Percentiles rank a stretch among this genome's conserved stretches.
These are phyloP conservation scores for Colletotrichum paranaense DNA, from an alignment of 2,329 filamentous ascomycete genomes.

Conservation along the genomic window DNA sequence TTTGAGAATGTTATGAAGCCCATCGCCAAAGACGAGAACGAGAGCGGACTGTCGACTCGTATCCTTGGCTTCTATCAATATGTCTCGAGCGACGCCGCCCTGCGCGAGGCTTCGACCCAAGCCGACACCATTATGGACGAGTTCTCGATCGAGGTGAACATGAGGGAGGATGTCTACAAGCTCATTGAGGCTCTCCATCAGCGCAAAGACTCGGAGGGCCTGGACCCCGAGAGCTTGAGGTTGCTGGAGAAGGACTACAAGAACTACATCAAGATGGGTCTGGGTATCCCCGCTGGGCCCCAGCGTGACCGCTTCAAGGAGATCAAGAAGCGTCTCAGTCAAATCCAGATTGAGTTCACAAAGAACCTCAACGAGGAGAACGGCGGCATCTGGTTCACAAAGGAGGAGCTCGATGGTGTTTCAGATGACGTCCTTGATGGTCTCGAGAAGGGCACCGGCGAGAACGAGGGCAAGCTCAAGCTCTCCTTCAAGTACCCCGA, in stretches of 20 bases:
- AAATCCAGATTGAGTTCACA: conserved; percentile 79
- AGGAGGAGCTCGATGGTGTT: conserved; percentile 79
- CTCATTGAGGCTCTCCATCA: conserved; percentile 69
- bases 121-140: conserved; percentile 82
- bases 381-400: conserved; percentile 83
- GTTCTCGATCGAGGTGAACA: conserved; percentile 80
- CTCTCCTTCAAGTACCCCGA: conserved; percentile 88
- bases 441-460: conserved; percentile 77
- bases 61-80: conserved; percentile 86
- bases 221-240: conserved; percentile 78
- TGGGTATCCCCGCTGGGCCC: conserved; percentile 75
- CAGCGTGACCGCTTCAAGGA: conserved; percentile 85
- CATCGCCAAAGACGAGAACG: conserved; percentile 79
- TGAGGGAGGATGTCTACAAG: conserved; percentile 85
- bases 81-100: conserved; percentile 74
- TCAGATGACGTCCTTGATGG: conserved; percentile 74
- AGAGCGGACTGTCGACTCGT: conserved; percentile 66
- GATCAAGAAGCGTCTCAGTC: conserved; percentile 83
- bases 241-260: conserved; percentile 83
- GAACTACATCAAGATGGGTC: conserved; percentile 80
- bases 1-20: conserved; percentile 70
- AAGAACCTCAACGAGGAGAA: conserved; percentile 88
- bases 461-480: conserved; percentile 79
- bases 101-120: conserved; percentile 81
- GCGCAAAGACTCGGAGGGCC: conserved; percentile 61